Evolutionary conservation across 371 early-diverging fungal species (phyloP).

Genomic region (Mucor piriformis): DNA sequence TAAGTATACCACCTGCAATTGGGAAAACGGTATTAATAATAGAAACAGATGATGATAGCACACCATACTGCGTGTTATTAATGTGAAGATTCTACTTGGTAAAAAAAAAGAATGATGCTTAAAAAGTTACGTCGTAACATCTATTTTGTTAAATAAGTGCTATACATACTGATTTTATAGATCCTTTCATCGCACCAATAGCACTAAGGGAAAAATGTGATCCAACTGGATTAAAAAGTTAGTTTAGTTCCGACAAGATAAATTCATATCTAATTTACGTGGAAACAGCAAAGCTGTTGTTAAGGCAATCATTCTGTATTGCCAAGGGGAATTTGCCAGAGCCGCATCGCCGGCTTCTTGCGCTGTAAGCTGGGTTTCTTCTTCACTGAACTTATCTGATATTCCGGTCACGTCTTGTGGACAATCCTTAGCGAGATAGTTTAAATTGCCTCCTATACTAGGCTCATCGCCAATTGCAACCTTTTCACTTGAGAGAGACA

Average conservation of each 20-base stretch:
- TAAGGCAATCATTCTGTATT: constrained; percentile 41
- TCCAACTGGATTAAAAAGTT: constrained; percentile 52
- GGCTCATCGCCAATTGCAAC: background rate
- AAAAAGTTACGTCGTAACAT: background rate
- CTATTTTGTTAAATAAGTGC: background rate
- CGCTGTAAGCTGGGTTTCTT: background rate
- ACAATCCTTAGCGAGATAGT: background rate
- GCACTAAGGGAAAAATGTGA: constrained; percentile 77
- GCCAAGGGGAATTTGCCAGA: constrained; percentile 44
- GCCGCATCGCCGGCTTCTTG: constrained; percentile 37
- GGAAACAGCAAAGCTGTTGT: constrained; percentile 45
- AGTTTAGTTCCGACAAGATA: background rate
- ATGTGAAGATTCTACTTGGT: constrained; percentile 36
- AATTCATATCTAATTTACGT: constrained; percentile 17
- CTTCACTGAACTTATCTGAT: background rate
- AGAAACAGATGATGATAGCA: constrained; percentile 69
- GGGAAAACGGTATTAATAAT: constrained; percentile 72
- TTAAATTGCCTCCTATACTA: background rate
- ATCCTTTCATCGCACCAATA: constrained; percentile 67
- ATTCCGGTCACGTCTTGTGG: background rate
- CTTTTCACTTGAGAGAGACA: background rate
- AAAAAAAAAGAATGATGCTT: background rate
- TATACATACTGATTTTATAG: constrained; percentile 58
- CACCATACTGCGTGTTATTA: constrained; percentile 72
- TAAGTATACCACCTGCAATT: constrained; percentile 66